These are phyloP conservation scores for Cryphonectria naterciae DNA, from an alignment of 2,329 filamentous ascomycete genomes.

Conservation along the genomic window DNA sequence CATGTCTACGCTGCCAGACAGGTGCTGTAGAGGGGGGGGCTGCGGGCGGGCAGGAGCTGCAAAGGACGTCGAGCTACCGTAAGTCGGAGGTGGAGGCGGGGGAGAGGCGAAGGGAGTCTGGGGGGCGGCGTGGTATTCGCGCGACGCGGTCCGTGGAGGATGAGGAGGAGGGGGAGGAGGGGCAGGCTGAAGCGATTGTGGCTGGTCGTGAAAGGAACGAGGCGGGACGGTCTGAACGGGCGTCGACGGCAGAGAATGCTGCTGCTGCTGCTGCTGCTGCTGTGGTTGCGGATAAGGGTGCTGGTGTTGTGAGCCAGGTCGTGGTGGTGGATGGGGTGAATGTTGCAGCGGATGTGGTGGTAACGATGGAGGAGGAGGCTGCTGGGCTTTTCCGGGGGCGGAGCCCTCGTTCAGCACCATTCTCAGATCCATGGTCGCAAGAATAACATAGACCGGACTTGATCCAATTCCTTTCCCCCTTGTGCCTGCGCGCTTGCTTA, in stretches of 20 bases:
- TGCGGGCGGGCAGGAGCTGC: constrained; percentile 42
- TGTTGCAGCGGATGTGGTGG: constrained; percentile 11
- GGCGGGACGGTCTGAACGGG: constrained; percentile 47
- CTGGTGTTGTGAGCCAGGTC: constrained; percentile 25
- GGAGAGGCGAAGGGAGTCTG: constrained; percentile 35
- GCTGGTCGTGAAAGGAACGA: constrained; percentile 57
- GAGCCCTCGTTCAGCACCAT: constrained; percentile 59
- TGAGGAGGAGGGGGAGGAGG: constrained; percentile 46
- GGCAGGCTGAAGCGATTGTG: constrained; percentile 52
- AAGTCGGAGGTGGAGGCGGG: constrained; percentile 25
- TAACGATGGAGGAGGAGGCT: constrained; percentile 29
- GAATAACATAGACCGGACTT: background rate
- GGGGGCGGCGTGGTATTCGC: constrained; percentile 48
- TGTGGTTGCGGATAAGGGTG: constrained; percentile 34
- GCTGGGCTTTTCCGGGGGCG: constrained; percentile 36
- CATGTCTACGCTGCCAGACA: constrained; percentile 49
- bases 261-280: constrained; percentile 35
- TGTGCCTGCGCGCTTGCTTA: constrained; percentile 20
- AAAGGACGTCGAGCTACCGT: constrained; percentile 41
- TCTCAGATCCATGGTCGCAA: constrained; percentile 53
- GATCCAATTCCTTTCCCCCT: background rate
- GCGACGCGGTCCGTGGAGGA: constrained; percentile 49
- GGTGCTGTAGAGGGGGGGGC: constrained; percentile 52
- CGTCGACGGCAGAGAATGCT: constrained; percentile 40
- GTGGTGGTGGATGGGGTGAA: constrained; percentile 29